Evolutionary conservation across 805 yeast species (phyloP), one percentile per base, ranked within the genome.

Genomic region (Candida verbasci): DNA sequence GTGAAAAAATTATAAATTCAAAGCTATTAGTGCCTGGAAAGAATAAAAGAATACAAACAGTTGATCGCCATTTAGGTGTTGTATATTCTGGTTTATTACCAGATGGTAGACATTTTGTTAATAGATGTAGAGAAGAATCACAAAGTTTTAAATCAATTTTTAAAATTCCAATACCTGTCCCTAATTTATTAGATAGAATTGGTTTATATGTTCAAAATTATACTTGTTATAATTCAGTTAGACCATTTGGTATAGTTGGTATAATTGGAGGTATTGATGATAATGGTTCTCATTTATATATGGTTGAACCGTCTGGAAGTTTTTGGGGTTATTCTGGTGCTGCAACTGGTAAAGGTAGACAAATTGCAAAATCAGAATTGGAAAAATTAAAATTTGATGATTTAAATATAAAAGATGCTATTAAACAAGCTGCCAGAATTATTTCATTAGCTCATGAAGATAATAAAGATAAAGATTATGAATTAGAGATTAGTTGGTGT

Each of bases 321-420:
- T 87, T 82, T 55, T 94, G 98, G 97, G 99, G 99, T 35, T 93
- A 93, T 65, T 73, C 76, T 38, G 98, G 96, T 43, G 95, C 96
- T 26, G 98, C 99, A 12, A 79, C 97, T 3, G 99, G 99, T 45
- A 93, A 91, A 60, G 99, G 99, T 32, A 80, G 97, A 62, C 99
- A 93, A 62, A 78, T 86, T n/a, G 98, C 98, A 34, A 91, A 91
- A 65, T 84, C 91, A 20, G 98, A 93, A 64, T 74, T 93, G 49
- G 99, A 93, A 62, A 93, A 93, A 61, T 70, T 93, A 58, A 82
- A 86, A 47, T 68, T 80, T 43, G 80, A 79, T 37, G 76, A 72
- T 45, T 65, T 94, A 47, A 66, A 80, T 7, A 85, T 81, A 3
- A 75, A 64, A 48, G 95, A 89, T 15, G 98, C 96, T 4, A 83